Evolutionary conservation across 805 yeast genomes (phyloP).

Genomic region (Saccharomycopsis amapae): DNA sequence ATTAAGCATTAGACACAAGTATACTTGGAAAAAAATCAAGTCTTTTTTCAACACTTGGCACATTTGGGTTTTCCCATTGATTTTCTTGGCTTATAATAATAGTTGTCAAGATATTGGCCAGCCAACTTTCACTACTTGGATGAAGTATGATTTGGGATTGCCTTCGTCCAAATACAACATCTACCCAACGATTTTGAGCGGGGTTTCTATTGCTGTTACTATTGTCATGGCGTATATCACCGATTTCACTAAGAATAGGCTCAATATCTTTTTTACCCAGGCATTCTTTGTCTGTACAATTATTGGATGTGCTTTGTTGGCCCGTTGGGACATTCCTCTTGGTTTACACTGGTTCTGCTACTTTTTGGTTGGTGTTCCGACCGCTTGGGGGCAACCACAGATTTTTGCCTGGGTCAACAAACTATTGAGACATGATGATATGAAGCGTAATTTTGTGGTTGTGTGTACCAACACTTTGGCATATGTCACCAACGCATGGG

Average conservation of each 20-base stretch:
- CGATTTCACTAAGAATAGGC: conserved; percentile 37
- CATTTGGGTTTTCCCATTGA: conserved; percentile 36
- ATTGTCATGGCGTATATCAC: conserved; percentile 27
- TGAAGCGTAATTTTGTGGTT: conserved; percentile 33
- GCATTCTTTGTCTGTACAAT: conserved; percentile 34
- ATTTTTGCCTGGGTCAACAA: conserved; percentile 52
- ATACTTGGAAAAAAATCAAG: conserved; percentile 30
- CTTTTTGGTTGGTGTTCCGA: conserved; percentile 41
- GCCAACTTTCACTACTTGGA: conserved; percentile 43
- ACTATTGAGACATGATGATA: conserved; percentile 31
- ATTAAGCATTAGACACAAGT: conserved; percentile 31
- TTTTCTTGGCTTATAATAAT: conserved; percentile 23
- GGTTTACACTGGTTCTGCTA: conserved; percentile 46
- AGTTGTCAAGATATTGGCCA: conserved; percentile 30
- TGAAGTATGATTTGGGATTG: conserved; percentile 31
- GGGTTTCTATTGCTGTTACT: conserved; percentile 34
- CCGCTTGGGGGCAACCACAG: conserved; percentile 48
- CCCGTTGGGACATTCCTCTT: conserved; percentile 42
- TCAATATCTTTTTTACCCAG: conserved; percentile 46
- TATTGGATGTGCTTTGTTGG: conserved; percentile 37
- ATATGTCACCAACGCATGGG: conserved; percentile 36
- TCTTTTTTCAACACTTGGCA: conserved; percentile 35
- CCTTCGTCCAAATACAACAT: conserved; percentile 32
- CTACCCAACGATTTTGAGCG: conserved; percentile 36
- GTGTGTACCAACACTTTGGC: conserved; percentile 37